Evolutionary conservation across 2,329 filamentous ascomycete genomes (phyloP), one percentile per base, ranked within the genome.

Genomic region (Calonectria henricotiae): DNA sequence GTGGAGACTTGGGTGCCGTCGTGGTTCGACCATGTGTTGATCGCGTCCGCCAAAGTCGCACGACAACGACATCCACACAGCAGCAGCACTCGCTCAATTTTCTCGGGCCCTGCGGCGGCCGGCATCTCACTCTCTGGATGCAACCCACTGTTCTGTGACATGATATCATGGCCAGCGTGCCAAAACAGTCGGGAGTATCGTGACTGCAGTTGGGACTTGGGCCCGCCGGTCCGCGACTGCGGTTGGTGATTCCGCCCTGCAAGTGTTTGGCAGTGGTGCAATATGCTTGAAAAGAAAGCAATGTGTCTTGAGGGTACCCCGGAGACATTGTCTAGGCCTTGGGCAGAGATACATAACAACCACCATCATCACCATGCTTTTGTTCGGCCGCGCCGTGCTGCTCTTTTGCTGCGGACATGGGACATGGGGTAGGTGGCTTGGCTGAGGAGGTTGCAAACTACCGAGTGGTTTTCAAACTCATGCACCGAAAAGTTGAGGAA

Each of bases 111-210:
- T 67, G 62, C 62, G 37, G 55, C 41, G 61, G 43, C 65, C 65
- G 69, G 65, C 69, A 68, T 72, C 51, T 62, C 51, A 72, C 58
- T 70, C 69, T 72, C 69, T 67, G 70, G 63, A 62, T 67, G 63
- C 54, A 71, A 75, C 67, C 74, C 69, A 63, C 55, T 44, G 46
- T 74, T 39, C 72, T 78, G 78, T 79, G 70, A 58, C 69, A 80
- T 81, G 79, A 81, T 81, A 80, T 81, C 80, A 81, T 79, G 72
- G 67, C 62, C 68, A 43, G 41, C 51, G 13, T 65, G 60, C 44
- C 13, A 62, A 30, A 32, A 65, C 23, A 55, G 60, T 43, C 37
- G 25, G 27, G 64, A 49, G 43, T 41, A 41, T 49, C 49, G 58
- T 58, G 58, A 55, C 43, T 70, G 65, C 60, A 51, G 47, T 49